Evolutionary conservation across 371 early-diverging fungal genomes (phyloP).

Genomic region (Circinella minor): DNA sequence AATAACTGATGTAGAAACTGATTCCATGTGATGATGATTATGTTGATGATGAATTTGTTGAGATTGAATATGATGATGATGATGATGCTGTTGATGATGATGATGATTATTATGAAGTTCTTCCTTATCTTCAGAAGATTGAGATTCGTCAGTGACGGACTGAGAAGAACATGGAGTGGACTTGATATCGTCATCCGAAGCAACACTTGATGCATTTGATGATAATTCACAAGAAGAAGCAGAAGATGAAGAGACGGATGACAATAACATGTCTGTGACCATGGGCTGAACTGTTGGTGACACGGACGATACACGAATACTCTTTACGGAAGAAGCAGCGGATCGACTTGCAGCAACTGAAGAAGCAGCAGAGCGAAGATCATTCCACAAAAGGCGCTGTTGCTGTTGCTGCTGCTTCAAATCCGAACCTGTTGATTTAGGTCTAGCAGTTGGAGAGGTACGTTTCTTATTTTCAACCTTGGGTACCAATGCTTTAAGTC

Average conservation of each 20-base stretch:
- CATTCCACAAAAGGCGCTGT: slow-evolving; percentile 17
- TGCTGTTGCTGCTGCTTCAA: slow-evolving; percentile 5
- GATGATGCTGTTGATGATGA: slow-evolving; percentile 4
- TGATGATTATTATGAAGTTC: slow-evolving; percentile 2
- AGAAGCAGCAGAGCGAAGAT: slow-evolving; percentile 7
- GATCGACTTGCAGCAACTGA: slow-evolving; percentile 18
- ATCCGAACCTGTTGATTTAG: slow-evolving; percentile 19
- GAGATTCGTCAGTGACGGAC: slow-evolving; percentile 11
- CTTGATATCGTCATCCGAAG: slow-evolving; percentile 12
- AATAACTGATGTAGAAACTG: slow-evolving; percentile 19
- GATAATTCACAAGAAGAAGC: neutral
- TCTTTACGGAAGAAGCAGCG: slow-evolving; percentile 17
- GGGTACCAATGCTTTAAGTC: slow-evolving; percentile 47
- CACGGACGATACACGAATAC: neutral
- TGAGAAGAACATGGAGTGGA: neutral
- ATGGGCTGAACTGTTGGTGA: neutral
- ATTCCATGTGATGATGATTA: neutral
- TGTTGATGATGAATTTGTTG: neutral
- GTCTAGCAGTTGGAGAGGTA: slow-evolving; percentile 4
- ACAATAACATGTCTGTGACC: neutral
- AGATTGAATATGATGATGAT: neutral
- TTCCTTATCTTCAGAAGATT: slow-evolving; percentile 9
- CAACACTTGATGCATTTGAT: slow-evolving; percentile 13
- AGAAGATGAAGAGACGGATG: neutral
- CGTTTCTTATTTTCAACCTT: slow-evolving; percentile 37